Base-by-base conservation (phyloP, 1,139 yeast species). In the Saccharomyces hybrid region DNA sequence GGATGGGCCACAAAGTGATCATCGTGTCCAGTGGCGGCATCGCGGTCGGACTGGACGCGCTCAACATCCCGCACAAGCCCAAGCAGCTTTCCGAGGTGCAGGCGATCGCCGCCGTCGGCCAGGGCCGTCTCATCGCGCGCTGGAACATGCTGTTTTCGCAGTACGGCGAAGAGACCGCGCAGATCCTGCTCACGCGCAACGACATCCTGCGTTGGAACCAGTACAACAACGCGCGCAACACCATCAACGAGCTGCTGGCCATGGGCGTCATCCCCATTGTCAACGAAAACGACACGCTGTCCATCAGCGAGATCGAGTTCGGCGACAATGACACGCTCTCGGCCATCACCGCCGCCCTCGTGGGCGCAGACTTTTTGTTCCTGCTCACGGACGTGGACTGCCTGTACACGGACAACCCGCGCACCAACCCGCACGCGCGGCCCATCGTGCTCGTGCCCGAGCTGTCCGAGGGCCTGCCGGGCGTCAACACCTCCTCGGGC, bases 301-400 rank as follows among this genome's bases (percentile, higher is more conserved):
- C 96, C 1, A 95, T 91, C 31, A 86, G 74, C 42, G 98, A 91
- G 72, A 90, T 93, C 71, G 88, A 91, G 64, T 91, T 91, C 67
- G 98, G 98, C 64, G 98, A 91, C 70, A 91, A 91, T 66, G 98
- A 91, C 71, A 90, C 97, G 0, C 75, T 91, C 34, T 85, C 95
- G 29, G 98, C 98, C 14, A 88, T 91, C 55, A 89, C 97, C 1
- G 93, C 97, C 0, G 96, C 96, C n/a, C 86, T 91, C 89, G 84
- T 89, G 55, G 87, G 86, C 62, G 98, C 98, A 0, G 95, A 90
- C 69, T 90, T 86, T 68, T 74, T 91, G 62, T 90, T 91, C 66
- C 75, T 91, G 57, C 78, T 91, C 81, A 91, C 98, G 0, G 98
- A 91, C 67, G 98, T 91, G 21, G 95, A 88, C 65, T 90, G 97